Percentiles rank a stretch among this genome's conserved stretches.
These are phyloP conservation scores for Parastagonospora nodorum DNA, from an alignment of 2,329 filamentous ascomycete species.

Conservation along the genomic window DNA sequence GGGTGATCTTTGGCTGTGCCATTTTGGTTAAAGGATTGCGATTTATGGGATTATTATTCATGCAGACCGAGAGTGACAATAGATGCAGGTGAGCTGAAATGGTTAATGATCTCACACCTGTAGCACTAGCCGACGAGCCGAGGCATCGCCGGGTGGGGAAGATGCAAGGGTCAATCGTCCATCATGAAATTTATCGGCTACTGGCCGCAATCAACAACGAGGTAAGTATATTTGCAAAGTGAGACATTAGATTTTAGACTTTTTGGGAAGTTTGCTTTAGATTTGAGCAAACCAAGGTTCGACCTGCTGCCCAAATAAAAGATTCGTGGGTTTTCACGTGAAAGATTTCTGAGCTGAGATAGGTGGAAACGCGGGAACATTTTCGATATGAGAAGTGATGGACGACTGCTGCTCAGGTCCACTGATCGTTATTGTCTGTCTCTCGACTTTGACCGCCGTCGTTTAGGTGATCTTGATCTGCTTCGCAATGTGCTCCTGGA, in stretches of 20 bases:
- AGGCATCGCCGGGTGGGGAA: neutral
- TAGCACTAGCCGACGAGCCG: constrained; percentile 3
- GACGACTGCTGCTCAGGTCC: neutral
- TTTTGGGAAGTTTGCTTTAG: too few relatives aligned
- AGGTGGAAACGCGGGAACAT: neutral
- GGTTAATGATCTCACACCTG: constrained; percentile 5
- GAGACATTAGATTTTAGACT: too few relatives aligned
- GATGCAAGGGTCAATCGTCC: neutral
- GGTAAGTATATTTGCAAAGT: too few relatives aligned
- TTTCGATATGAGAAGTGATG: neutral
- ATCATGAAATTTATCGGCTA: neutral
- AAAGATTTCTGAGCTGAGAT: too few relatives aligned
- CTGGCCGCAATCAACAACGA: neutral
- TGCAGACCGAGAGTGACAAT: neutral
- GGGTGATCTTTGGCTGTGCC: constrained; percentile 57
- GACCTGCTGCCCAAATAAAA: too few relatives aligned
- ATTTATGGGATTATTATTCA: neutral
- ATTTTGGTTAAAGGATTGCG: constrained; percentile 32
- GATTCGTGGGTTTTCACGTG: too few relatives aligned
- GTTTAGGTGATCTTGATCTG: constrained; percentile 39
- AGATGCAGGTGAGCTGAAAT: neutral
- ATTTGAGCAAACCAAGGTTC: too few relatives aligned
- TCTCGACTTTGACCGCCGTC: constrained; percentile 30
- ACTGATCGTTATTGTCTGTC: constrained; percentile 11
- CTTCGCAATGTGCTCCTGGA: constrained; percentile 23